A percentile compares a stretch with the other conserved stretches of the same genome.
These are phyloP conservation scores for Eutrema heterophyllum DNA, from an alignment of 345 rosid species.

Conservation along the genomic window DNA sequence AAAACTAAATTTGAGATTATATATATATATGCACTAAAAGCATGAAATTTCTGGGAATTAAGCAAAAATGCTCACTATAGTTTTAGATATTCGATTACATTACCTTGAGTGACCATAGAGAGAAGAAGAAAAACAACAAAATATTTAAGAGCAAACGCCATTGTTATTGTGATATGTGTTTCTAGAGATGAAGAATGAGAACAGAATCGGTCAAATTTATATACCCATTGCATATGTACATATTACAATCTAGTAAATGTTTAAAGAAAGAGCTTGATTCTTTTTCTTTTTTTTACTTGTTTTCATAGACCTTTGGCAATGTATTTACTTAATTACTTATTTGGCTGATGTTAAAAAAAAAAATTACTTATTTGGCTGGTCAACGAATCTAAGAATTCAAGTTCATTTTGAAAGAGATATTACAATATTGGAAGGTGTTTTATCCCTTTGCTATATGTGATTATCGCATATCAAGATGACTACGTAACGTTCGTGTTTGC, in stretches of 20 bases:
- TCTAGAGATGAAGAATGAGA: not conserved
- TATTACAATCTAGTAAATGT: no score
- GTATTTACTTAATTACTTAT: not conserved
- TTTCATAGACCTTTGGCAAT: not conserved
- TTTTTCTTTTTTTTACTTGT: no score
- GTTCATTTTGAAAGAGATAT: not conserved
- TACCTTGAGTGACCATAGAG: slow-evolving; percentile 26
- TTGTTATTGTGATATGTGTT: slow-evolving; percentile 3
- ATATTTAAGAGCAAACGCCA: slow-evolving; percentile 19
- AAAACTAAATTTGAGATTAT: not conserved
- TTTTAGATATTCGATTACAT: not conserved
- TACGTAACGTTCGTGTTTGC: no score
- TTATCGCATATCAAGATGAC: no score
- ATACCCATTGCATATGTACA: not conserved
- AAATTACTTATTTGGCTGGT: not conserved
- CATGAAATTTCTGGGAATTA: not conserved
- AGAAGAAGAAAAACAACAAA: slow-evolving; percentile 2
- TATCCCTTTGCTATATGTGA: not conserved
- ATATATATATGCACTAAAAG: not conserved
- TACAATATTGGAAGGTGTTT: not conserved
- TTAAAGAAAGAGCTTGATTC: no score
- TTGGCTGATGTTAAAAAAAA: not conserved
- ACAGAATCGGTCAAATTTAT: not conserved
- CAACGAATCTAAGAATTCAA: not conserved
- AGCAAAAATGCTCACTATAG: not conserved